Percentiles rank a stretch among this genome's conserved stretches.
Evolutionary conservation across 176 grass and related monocot genomes (phyloP).

Genomic region (Tillandsia leiboldiana): DNA sequence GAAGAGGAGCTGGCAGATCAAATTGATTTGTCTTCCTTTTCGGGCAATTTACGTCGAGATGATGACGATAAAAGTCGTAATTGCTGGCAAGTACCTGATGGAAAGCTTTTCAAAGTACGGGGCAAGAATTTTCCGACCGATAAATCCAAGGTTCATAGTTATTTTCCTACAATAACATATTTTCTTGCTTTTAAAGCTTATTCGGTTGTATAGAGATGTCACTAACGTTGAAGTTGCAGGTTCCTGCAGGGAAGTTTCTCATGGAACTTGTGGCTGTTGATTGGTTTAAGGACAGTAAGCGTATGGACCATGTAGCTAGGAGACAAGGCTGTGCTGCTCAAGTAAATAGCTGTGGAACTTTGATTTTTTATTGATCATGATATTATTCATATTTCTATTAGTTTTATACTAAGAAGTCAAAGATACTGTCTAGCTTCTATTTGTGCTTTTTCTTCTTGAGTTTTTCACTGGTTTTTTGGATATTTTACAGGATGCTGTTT

Average conservation of each 20-base stretch:
- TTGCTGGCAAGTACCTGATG: constrained; percentile 73
- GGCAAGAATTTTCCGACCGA: constrained; percentile 74
- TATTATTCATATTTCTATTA: neutral
- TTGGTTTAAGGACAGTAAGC: constrained; percentile 64
- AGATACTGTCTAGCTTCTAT: neutral
- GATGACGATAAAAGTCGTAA: constrained; percentile 65
- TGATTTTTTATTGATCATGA: neutral
- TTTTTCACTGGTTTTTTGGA: too few species aligned
- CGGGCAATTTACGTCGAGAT: constrained; percentile 55
- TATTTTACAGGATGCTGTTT: too few species aligned
- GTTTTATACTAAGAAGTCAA: neutral
- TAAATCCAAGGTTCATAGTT: constrained; percentile 72
- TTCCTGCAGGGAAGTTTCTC: constrained; percentile 71
- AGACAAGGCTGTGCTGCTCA: constrained; percentile 55
- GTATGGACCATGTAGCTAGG: constrained; percentile 89
- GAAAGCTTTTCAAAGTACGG: constrained; percentile 88
- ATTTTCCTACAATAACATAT: constrained; percentile 4
- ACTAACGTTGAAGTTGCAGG: constrained; percentile 35
- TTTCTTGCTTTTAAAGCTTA: constrained; percentile 17
- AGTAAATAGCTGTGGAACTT: constrained; percentile 20
- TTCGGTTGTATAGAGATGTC: constrained; percentile 9
- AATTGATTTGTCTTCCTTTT: constrained; percentile 77
- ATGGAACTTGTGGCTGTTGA: constrained; percentile 75
- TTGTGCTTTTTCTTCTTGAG: too few species aligned
- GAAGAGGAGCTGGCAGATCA: constrained; percentile 31